Base-by-base conservation (phyloP, 176 grass and related monocot species). In the Elaeis guineensis region DNA sequence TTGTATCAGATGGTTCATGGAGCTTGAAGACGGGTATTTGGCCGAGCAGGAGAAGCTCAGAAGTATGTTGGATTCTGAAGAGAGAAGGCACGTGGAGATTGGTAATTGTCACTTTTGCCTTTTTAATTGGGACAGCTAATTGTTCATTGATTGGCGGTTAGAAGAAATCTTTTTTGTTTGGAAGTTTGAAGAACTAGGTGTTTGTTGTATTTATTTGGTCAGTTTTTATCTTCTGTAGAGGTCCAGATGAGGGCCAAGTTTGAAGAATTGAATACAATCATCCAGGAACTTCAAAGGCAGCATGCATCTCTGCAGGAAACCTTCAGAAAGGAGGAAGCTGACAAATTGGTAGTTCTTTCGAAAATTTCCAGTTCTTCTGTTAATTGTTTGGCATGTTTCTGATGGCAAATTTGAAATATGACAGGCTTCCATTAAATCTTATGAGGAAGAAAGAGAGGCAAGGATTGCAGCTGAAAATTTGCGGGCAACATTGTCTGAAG, bases 1-100 rank as follows among this genome's bases (percentile, higher is more conserved):
- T 58, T 90, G 87, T 48, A 79, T 86, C 29, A 90, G 72, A 51
- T 86, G 87, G 82, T 16, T 85, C 15, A 80, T 82, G 19, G 82
- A 90, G 19, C 68, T 60, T 62, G 82, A 90, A 50, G 82, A 90
- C 21, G 20, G 25, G 15, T 71, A 82, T 50, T 67, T 86, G 3
- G 61, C 64, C 17, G 79, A 86, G 57, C 75, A 77, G 3, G 29
- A 29, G 21, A 85, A 67, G 35, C 72, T 90, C 60, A 72, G 21
- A 39, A 71, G 14, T 51, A 54, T 62, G 55, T 73, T 82, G 0
- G 79, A 90, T 28, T 25, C 61, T 1, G 50, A 74, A 53, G 69
- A 79, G 56, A 86, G 70, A 52, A 59, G 75, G 4, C 68, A 86
- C 21, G 35, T 54, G 39, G 72, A 86, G 24, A 82, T 55, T 26